Conservation (phyloP, 2,329 filamentous ascomycete species). For the Colletotrichum siamense region DNA sequence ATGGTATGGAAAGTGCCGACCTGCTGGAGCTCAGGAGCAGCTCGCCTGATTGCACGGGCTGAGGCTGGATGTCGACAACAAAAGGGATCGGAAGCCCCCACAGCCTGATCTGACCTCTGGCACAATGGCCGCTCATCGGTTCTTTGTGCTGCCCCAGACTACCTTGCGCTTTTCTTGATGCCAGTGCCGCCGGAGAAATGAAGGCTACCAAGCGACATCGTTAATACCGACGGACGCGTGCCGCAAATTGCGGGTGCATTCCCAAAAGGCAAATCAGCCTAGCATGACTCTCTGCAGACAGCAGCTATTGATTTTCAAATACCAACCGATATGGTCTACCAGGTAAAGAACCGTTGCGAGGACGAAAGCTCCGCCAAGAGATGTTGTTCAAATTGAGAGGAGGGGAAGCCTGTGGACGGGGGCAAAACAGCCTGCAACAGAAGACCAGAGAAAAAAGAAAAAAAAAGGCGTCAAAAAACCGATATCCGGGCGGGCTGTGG, state of each 20-base stretch:
- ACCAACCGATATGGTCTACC: not conserved
- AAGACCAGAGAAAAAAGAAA: not conserved
- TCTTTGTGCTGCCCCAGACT: not conserved
- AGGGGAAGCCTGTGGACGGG: not conserved
- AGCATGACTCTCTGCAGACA: not conserved
- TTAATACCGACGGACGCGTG: not conserved
- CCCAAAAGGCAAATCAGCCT: not conserved
- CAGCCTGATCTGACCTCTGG: not conserved
- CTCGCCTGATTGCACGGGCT: not conserved
- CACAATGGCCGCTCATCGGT: not conserved
- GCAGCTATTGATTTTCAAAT: not conserved
- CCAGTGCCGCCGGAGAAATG: not conserved
- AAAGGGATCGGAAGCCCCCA: not conserved
- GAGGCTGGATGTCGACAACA: not conserved
- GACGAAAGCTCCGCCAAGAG: not conserved
- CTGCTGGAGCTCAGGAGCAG: not conserved
- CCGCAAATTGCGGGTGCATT: not conserved
- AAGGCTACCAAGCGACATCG: not conserved
- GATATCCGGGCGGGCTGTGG: not conserved
- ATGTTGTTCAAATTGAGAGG: conserved; percentile 8
- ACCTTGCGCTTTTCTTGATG: not conserved
- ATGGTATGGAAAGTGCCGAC: not conserved
- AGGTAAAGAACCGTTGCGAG: not conserved
- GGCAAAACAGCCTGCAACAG: not conserved
- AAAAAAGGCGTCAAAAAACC: not conserved